Base-by-base conservation (phyloP, 371 early-diverging fungal species). In the Zychaea mexicana region DNA sequence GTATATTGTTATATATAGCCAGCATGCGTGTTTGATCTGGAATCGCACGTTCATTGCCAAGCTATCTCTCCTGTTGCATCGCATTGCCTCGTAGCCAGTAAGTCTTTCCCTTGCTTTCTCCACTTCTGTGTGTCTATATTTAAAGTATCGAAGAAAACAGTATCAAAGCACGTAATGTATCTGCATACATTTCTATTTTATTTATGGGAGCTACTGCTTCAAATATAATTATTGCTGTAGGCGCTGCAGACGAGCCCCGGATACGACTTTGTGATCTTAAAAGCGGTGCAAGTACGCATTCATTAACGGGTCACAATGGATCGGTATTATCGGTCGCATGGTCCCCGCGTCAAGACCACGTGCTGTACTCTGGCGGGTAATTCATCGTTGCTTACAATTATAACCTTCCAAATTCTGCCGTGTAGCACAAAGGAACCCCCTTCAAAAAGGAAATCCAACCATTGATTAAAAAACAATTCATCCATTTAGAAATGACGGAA, bases 361-460 rank as follows among this genome's bases (percentile, higher is more conserved):
- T 89, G 17, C 79, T 97, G 21, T 95, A 90, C 19, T 90, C 95
- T 24, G 93, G 93, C 67, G 89, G 95, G 90, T 90, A 75, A 66
- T 52, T 26, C 47, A 28, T 27, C 6, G 0, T 54, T 28, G n/a
- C n/a, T n/a, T n/a, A n/a, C n/a, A n/a, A n/a, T n/a, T n/a, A n/a
- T n/a, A n/a, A n/a, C n/a, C n/a, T n/a, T n/a, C n/a, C n/a, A n/a
- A n/a, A n/a, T 42, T 42, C n/a, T 42, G 13, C n/a, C n/a, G 42
- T n/a, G n/a, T 42, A n/a, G 13, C 42, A 17, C n/a, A 17, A 42
- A 12, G 15, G n/a, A 3, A 12, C n/a, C n/a, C 42, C 15, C 15
- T 10, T 36, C 10, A 36, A 36, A 36, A 36, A 6, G n/a, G 7
- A 39, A 39, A 39, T 39, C 9, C n/a, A 8, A 8, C n/a, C n/a